Evolutionary conservation across 2,329 filamentous ascomycete species (phyloP), one percentile per base, ranked within the genome.

Genomic region (Ciborinia camelliae): DNA sequence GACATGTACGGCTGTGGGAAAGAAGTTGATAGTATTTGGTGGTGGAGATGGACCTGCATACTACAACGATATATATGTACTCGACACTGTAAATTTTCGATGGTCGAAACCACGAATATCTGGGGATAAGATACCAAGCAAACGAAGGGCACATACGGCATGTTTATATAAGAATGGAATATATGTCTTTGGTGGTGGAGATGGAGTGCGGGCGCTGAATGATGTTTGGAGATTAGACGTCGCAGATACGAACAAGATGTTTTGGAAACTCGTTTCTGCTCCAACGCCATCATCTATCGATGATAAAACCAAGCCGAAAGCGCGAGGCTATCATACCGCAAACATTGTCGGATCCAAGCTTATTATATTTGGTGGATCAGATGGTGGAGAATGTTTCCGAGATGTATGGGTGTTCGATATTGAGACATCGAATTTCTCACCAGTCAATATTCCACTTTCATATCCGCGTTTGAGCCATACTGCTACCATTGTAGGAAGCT

Each of bases 391-490:
- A 76, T 90, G 87, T 76, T 90, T 90, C 76, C 83, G 87, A 73
- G 87, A 90, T 72, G 87, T 90, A 48, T 90, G 87, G 87, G 84
- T 90, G 37, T 90, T 89, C 76, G 86, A 90, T 73, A 83, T 89
- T 7, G 86, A 90, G 59, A 81, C 80, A 47, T 80, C 83, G 65
- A 69, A 79, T 30, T 90, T 88, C 85, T 84, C 82, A 66, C 73
- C 79, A 8, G 86, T 89, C 63, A 74, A 79, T 65, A 86, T 89
- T 30, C 81, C 85, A 26, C 73, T 84, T 43, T 84, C 84, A n/a
- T 88, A 82, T 74, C 83, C 86, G 47, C 84, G 87, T 26, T 80
- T 90, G 59, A 88, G 85, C 30, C 87, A 90, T 73, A 89, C 87
- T 32, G 84, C 87, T 50, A 90, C 87, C 23, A 84, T 90, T 50